Evolutionary conservation across 768 basidiomycete species (phyloP).

Genomic region (Xerocomellus chrysenteron): DNA sequence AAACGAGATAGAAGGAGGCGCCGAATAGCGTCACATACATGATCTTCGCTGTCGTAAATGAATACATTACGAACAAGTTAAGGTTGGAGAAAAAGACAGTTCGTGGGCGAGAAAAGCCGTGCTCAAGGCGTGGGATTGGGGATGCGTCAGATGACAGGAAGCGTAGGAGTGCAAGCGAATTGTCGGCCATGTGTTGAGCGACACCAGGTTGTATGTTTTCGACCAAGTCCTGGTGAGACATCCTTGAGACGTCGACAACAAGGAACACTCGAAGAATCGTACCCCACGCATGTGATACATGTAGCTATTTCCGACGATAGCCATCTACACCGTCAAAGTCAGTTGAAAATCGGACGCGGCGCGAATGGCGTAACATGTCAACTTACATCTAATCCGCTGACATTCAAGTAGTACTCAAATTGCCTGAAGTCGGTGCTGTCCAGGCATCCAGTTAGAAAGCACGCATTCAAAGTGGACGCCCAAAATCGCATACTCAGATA

Average conservation of each 20-base stretch:
- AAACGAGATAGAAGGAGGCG: conserved; percentile 46
- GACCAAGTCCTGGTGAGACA: conserved; percentile 54
- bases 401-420: conserved; percentile 85
- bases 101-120: conserved; percentile 48
- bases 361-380: neutral
- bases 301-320: conserved; percentile 88
- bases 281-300: conserved; percentile 92
- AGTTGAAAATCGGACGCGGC: neutral
- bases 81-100: conserved; percentile 80
- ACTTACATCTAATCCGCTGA: conserved; percentile 87
- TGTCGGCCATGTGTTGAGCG: conserved; percentile 89
- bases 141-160: conserved; percentile 71
- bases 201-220: conserved; percentile 85
- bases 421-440: conserved; percentile 92
- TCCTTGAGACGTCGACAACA: neutral
- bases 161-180: conserved; percentile 73
- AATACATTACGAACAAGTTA: conserved; percentile 70
- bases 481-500: conserved; percentile 71
- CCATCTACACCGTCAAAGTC: conserved; percentile 57
- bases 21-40: conserved; percentile 55
- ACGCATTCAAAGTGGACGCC: neutral
- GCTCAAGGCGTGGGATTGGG: conserved; percentile 63
- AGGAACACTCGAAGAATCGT: conserved; percentile 7
- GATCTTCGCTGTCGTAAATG: conserved; percentile 66
- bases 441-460: conserved; percentile 4